These are phyloP conservation scores for Lasiodiplodia sp. DNA, from an alignment of 2,329 filamentous ascomycete species.

Conservation along the genomic window DNA sequence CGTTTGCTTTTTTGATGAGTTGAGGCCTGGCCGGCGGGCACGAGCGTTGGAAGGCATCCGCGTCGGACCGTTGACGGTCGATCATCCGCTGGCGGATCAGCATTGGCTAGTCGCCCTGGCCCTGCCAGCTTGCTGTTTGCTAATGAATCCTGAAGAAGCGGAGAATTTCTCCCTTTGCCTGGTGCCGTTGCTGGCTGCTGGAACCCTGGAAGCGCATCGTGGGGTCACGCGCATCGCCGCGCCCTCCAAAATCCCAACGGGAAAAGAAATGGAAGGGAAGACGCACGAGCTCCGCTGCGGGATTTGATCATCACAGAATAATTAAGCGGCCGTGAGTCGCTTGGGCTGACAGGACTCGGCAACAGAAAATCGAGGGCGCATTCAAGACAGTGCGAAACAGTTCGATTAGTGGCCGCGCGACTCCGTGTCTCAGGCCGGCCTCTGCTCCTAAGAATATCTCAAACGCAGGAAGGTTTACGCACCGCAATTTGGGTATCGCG, in stretches of 20 bases:
- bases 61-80: conserved; percentile 27
- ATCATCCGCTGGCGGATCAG: conserved; percentile 28
- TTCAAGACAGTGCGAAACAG: conserved; percentile 16
- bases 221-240: conserved; percentile 11
- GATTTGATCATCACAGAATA: conserved; percentile 24
- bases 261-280: conserved; percentile 24
- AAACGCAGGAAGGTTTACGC: conserved; percentile 19
- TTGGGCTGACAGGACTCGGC: conserved; percentile 1
- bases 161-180: background rate
- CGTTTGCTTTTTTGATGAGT: conserved; percentile 28
- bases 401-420: conserved; percentile 1
- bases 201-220: background rate
- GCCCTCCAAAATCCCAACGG: background rate
- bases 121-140: conserved; percentile 6
- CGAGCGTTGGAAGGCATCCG: conserved; percentile 26
- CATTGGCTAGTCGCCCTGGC: conserved; percentile 17
- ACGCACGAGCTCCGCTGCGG: conserved; percentile 18
- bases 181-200: background rate
- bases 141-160: background rate
- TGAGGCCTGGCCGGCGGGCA: conserved; percentile 2
- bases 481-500: conserved; percentile 21
- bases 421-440: conserved; percentile 24
- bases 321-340: conserved; percentile 14
- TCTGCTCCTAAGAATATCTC: conserved; percentile 20
- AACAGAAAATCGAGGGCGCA: conserved; percentile 2